Evolutionary conservation across 306 rosid species (phyloP), one percentile per base, ranked within the genome.

Genomic region (Quercus ilex): DNA sequence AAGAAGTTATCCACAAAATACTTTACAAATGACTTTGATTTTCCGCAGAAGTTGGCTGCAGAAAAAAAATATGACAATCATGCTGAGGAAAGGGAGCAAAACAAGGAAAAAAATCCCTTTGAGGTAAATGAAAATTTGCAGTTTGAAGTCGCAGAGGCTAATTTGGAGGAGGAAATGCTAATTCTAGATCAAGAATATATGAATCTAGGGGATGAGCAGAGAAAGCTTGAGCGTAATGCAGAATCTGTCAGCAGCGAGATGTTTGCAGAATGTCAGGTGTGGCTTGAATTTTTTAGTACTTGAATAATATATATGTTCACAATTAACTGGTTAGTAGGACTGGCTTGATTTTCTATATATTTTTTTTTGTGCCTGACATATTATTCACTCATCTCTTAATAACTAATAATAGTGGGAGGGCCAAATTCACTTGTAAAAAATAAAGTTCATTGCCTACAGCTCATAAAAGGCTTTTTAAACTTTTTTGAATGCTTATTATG

Each of bases 241-340:
- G 98, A 94, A 71, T 87, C 95, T 73, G 97, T 90, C 74, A 90
- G 90, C 85, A 80, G 95, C 71, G 98, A 92, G 83, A 87, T 94
- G 86, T 94, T 90, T 76, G 86, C 91, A 55, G 98, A 94, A 77
- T 94, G 98, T 83, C 98, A 94, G 98, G 98, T 94, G 80, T 73
- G 80, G 81, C 83, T 73, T 18, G 74, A 73, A 6, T 73, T 72
- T 78, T 71, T n/a, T 55, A 51, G 38, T 57, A 21, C 49, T 58
- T 25, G 69, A 65, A 17, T 53, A 43, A n/a, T 31, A 7, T 70
- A 51, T 5, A 41, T 67, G 64, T n/a, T 14, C 13, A 57, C 21
- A 41, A 55, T 76, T 63, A 33, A 63, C 46, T 62, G 51, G 26
- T 76, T 63, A 5, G 58, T 49, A 3, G 43, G 79, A 60, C 11